Percentiles rank a stretch among this genome's conserved stretches.
Conservation (phyloP, 306 rosid genomes). For the Bauhinia variegata region DNA sequence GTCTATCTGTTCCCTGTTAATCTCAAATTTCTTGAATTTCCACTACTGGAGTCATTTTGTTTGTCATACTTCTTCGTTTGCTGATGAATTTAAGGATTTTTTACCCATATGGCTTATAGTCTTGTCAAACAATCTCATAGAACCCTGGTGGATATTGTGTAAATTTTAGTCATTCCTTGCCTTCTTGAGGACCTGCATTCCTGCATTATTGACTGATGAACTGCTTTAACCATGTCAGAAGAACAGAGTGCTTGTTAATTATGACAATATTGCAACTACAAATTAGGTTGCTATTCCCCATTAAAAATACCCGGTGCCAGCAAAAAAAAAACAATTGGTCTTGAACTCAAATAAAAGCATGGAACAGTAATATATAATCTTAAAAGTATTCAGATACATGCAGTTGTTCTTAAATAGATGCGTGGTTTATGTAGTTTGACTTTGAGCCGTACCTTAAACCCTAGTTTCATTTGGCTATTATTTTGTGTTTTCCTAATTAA, state of each 20-base stretch:
- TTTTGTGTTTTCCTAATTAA: background rate
- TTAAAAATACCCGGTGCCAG: background rate
- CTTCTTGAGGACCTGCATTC: conserved; percentile 11
- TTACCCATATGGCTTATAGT: background rate
- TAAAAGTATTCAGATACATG: conserved; percentile 1
- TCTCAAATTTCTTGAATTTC: conserved; percentile 25
- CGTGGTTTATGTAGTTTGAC: conserved; percentile 17
- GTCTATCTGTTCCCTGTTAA: conserved; percentile 20
- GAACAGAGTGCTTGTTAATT: conserved; percentile 15
- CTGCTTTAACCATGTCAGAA: background rate
- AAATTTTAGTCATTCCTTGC: background rate
- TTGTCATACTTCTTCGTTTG: conserved; percentile 13
- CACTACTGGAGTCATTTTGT: conserved; percentile 21
- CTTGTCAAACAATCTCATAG: background rate
- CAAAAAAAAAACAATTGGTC: conserved; percentile 18
- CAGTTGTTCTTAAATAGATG: conserved; percentile 13
- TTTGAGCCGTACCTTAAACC: background rate
- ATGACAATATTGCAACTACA: background rate
- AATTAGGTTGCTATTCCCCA: background rate
- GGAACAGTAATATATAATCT: background rate
- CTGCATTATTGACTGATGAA: background rate
- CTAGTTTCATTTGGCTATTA: conserved; percentile 17
- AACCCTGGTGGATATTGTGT: background rate
- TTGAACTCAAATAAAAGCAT: conserved; percentile 23
- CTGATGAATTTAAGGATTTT: background rate